Percentiles rank a stretch among this genome's conserved stretches.
Conservation (phyloP, 2,329 filamentous ascomycete species). For the Nothopassalora personata region DNA sequence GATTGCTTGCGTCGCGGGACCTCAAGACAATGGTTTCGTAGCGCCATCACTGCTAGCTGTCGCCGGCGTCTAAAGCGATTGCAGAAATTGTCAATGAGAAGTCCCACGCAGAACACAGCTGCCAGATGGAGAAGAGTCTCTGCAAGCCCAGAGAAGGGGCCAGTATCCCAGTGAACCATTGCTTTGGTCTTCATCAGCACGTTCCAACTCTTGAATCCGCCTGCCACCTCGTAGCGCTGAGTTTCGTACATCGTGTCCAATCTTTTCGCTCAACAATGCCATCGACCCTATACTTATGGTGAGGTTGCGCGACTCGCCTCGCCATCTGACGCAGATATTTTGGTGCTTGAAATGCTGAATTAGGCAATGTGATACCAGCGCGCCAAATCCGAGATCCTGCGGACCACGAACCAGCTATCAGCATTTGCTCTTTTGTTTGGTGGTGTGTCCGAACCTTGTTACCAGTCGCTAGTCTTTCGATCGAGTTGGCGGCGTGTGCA, state of each 20-base stretch:
- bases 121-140: not conserved
- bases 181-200: not conserved
- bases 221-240: too few species aligned
- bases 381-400: not conserved
- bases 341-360: not conserved
- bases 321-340: not conserved
- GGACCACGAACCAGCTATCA: too few species aligned
- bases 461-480: not conserved
- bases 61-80: not conserved
- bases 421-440: not conserved
- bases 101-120: not conserved
- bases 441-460: not conserved
- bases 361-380: not conserved
- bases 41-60: not conserved
- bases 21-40: not conserved
- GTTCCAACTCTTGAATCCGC: too few species aligned
- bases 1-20: not conserved
- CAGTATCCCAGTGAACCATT: not conserved
- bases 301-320: not conserved
- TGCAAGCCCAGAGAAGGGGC: not conserved
- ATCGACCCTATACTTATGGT: not conserved
- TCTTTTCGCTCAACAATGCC: too few species aligned
- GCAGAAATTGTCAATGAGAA: not conserved
- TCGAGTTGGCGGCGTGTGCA: too few species aligned
- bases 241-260: too few species aligned